Percentiles rank a stretch among this genome's conserved stretches.
Evolutionary conservation across 2,329 filamentous ascomycete species (phyloP).

Genomic region (Beauveria sp.): DNA sequence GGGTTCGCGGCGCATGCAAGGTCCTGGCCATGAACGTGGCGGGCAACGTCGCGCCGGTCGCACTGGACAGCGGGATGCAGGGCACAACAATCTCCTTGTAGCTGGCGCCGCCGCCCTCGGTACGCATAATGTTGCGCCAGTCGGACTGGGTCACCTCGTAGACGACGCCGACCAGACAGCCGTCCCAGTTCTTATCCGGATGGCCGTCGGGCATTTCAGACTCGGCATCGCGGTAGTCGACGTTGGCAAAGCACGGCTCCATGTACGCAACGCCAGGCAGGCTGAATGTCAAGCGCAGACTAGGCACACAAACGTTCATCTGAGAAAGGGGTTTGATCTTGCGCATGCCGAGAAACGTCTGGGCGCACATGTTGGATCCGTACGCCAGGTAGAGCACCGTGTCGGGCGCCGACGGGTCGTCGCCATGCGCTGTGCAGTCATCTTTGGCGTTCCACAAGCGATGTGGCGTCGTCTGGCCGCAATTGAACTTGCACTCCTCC

Average conservation of each 20-base stretch:
- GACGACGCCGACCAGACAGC: constrained; percentile 83
- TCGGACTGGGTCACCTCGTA: constrained; percentile 86
- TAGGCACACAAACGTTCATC: constrained; percentile 74
- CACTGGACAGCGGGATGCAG: constrained; percentile 60
- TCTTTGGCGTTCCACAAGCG: constrained; percentile 24
- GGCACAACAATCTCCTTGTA: constrained; percentile 79
- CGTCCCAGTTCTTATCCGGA: constrained; percentile 50
- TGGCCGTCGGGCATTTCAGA: constrained; percentile 4
- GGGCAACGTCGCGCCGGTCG: constrained; percentile 34
- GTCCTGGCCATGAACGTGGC: constrained; percentile 76
- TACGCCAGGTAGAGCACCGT: constrained; percentile 80
- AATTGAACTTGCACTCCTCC: constrained; percentile 22
- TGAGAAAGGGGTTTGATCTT: constrained; percentile 76
- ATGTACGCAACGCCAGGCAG: constrained; percentile 77
- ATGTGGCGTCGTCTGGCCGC: constrained; percentile 22
- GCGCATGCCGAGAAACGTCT: constrained; percentile 71
- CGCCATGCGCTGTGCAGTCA: constrained; percentile 11
- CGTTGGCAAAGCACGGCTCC: constrained; percentile 91
- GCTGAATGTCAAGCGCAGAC: constrained; percentile 73
- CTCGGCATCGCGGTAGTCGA: constrained; percentile 42
- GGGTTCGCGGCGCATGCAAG: constrained; percentile 59
- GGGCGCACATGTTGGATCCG: constrained; percentile 76
- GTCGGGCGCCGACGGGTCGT: constrained; percentile 18
- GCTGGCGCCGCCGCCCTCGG: constrained; percentile 78
- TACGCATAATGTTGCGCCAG: constrained; percentile 79